A percentile compares a stretch with the other conserved stretches of the same genome.
phyloP scores from a whole-genome alignment of 139 green algal genomes.

The Tetratostichococcus sp. region DNA sequence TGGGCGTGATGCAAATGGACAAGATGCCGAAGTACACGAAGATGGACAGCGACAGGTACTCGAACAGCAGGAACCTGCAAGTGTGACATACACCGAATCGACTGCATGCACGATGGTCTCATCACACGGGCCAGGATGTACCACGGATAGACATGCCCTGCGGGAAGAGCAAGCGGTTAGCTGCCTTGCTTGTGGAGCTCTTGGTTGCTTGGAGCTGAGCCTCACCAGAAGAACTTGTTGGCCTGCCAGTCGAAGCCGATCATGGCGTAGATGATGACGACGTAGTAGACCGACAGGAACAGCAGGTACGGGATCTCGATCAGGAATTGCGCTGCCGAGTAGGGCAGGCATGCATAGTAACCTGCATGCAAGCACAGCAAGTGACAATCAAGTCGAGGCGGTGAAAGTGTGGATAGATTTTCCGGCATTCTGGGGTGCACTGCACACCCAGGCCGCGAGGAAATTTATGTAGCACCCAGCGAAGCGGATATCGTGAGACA shows the following conservation, averaged over 20 bases:
- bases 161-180: no score
- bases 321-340: background rate
- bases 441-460: no score
- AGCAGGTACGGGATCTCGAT: slow-evolving; percentile 21
- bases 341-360: slow-evolving; percentile 11
- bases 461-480: no score
- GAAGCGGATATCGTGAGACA: no score
- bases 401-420: no score
- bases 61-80: slow-evolving; percentile 25
- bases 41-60: slow-evolving; percentile 28
- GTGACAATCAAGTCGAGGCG: no score
- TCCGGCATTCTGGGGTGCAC: no score
- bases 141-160: no score
- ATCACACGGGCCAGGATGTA: no score
- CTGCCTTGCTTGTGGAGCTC: no score
- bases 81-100: background rate
- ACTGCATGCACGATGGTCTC: no score
- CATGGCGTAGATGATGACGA: slow-evolving; percentile 31
- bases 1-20: slow-evolving; percentile 12
- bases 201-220: slow-evolving; percentile 4
- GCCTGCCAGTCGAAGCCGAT: slow-evolving; percentile 28
- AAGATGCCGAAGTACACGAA: slow-evolving; percentile 26
- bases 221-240: slow-evolving; percentile 19
- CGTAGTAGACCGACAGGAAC: slow-evolving; percentile 4
- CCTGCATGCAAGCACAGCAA: background rate